phyloP scores from a whole-genome alignment of 163 green algal genomes.

The Volvox carteri region DNA sequence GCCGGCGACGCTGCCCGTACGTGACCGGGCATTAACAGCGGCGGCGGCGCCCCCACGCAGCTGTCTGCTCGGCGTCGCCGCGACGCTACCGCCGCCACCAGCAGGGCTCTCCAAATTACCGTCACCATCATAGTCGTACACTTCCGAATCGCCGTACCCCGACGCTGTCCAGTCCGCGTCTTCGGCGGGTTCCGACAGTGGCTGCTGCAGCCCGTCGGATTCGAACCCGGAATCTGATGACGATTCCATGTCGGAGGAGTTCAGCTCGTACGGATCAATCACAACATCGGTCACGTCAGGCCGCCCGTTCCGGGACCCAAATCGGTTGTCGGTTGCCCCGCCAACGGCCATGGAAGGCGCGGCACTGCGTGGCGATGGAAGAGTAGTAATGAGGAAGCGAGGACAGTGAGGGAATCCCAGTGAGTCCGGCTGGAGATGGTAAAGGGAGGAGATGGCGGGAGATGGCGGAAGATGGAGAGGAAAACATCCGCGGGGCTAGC shows the following conservation, averaged over 20 bases:
- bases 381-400: too few relatives aligned
- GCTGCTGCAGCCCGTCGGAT: neutral
- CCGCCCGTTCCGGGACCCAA: neutral
- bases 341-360: neutral
- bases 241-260: constrained; percentile 6
- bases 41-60: neutral
- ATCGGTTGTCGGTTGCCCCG: neutral
- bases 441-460: too few relatives aligned
- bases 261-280: constrained; percentile 44
- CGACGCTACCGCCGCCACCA: neutral
- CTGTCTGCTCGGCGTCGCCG: neutral
- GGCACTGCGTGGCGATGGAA: neutral
- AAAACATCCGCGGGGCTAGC: too few relatives aligned
- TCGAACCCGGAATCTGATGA: neutral
- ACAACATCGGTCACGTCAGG: constrained; percentile 18
- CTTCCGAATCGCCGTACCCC: neutral
- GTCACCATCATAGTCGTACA: neutral
- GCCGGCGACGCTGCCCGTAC: neutral
- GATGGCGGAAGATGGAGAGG: too few relatives aligned
- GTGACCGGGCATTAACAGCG: neutral
- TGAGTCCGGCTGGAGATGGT: too few relatives aligned
- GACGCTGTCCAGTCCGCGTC: constrained; percentile 12
- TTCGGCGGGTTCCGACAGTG: neutral
- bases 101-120: neutral
- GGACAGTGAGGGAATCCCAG: too few relatives aligned